These are phyloP conservation scores for Exophiala sp. DNA, from an alignment of 2,329 filamentous ascomycete genomes.

Conservation along the genomic window DNA sequence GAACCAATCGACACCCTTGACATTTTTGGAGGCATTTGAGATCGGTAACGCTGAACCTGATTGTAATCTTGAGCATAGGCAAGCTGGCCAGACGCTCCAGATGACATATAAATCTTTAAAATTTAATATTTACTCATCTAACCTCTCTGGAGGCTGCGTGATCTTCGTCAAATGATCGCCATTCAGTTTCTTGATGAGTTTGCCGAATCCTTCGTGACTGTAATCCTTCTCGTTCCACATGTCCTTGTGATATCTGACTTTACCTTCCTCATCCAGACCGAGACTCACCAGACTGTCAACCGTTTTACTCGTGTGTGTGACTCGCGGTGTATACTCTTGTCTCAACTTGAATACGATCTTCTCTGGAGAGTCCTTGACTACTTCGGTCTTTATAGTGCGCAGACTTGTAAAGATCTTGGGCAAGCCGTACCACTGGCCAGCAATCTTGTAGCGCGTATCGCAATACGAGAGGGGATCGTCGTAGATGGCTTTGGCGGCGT, in stretches of 20 bases:
- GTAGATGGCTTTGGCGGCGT: conserved; percentile 45
- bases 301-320: conserved; percentile 36
- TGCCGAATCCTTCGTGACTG: conserved; percentile 45
- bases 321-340: conserved; percentile 46
- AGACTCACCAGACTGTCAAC: conserved; percentile 43
- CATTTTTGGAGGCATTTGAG: not conserved
- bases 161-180: conserved; percentile 46
- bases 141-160: conserved; percentile 36
- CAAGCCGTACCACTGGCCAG: conserved; percentile 36
- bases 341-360: conserved; percentile 48
- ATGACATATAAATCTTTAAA: too few relatives aligned
- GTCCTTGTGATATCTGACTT: conserved; percentile 49
- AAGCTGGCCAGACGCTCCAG: too few relatives aligned
- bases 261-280: conserved; percentile 38
- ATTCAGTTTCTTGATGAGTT: conserved; percentile 49
- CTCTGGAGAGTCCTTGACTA: conserved; percentile 37
- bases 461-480: conserved; percentile 51
- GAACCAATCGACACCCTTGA: conserved; percentile 14
- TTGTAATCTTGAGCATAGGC: too few relatives aligned
- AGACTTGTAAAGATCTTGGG: conserved; percentile 32
- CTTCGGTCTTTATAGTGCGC: conserved; percentile 41
- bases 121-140: not conserved
- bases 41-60: not conserved
- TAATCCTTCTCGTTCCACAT: conserved; percentile 52
- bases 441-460: conserved; percentile 51